phyloP scores from a whole-genome alignment of 208 protist species.

The Giardia muris region DNA sequence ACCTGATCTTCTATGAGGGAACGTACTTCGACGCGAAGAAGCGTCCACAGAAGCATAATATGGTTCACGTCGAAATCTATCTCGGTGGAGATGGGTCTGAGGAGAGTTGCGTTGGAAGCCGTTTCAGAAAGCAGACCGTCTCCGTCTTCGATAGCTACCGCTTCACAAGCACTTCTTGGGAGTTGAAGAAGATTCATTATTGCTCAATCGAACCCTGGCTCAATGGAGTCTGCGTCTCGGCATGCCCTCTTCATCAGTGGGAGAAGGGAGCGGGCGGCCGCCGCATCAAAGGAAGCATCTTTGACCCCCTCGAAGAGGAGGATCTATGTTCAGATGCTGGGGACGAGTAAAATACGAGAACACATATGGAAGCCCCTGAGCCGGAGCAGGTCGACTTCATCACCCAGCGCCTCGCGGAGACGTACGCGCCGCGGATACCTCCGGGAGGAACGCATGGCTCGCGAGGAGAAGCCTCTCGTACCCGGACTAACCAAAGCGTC shows the following conservation, averaged over 20 bases:
- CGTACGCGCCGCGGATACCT: neutral
- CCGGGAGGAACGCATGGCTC: neutral
- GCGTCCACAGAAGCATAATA: slow-evolving; percentile 37
- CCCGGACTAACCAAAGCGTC: neutral
- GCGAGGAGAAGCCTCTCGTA: too few relatives aligned
- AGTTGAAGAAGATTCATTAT: slow-evolving; percentile 31
- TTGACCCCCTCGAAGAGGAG: neutral
- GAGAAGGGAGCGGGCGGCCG: neutral
- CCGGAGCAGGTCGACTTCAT: neutral
- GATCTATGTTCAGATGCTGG: neutral
- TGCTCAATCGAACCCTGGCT: slow-evolving; percentile 42
- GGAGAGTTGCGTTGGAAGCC: slow-evolving; percentile 31
- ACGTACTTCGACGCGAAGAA: neutral
- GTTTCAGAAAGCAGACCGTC: slow-evolving; percentile 25
- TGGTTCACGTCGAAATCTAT: slow-evolving; percentile 44
- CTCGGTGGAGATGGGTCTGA: slow-evolving; percentile 21
- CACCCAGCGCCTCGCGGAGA: neutral
- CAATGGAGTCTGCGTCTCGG: slow-evolving; percentile 27
- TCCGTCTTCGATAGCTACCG: slow-evolving; percentile 35
- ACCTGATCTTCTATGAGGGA: slow-evolving; percentile 31
- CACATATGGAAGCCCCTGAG: neutral
- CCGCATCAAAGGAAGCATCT: neutral
- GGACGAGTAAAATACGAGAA: neutral
- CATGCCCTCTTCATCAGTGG: slow-evolving; percentile 32
- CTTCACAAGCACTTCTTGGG: slow-evolving; percentile 32